Base-by-base conservation (phyloP, 768 basidiomycete genomes). In the Obba rivulosa region DNA sequence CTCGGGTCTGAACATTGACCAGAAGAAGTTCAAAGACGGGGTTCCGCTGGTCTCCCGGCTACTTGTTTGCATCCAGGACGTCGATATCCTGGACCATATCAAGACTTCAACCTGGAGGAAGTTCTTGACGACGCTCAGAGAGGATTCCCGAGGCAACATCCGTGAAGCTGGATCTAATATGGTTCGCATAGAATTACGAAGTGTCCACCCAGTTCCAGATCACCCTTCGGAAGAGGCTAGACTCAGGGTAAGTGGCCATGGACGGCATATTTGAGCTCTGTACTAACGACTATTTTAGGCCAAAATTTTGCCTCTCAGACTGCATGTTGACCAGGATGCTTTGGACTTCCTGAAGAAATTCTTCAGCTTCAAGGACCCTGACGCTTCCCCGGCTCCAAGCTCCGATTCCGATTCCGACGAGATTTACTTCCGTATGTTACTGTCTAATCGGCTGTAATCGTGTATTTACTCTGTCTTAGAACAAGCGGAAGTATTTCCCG, bases 71-170 rank as follows among this genome's bases (percentile, higher is more conserved):
- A 73, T 93, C 43, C 76, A 69, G 49, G 80, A 90, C 52, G 58
- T 92, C 17, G 92, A 96, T 66, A 96, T 98, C 50, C 70, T 98
- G 43, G 96, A 99, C 64, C 94, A 96, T 61, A 92, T 99, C 74
- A 93, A 90, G 72, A 94, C 93, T 0, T 97, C 93, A 8, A 97
- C 96, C 0, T 99, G 96, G 96, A 88, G 85, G 69, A 98, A 95
- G 64, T 98, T 99, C 64, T 69, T 99, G 50, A 94, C 92, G 3
- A 81, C 82, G 46, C 74, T 96, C 61, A 79, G 86, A 34, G 76
- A 86, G 7, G 92, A 95, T 67, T 83, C 88, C 14, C 79, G 80
- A 47, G 95, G 95, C 0, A 90, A 94, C 60, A 70, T 93, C 11
- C 79, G 93, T 28, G 92, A 96, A 68, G 92, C 89, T 4, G 90